Evolutionary conservation across 768 basidiomycete genomes (phyloP), one percentile per base, ranked within the genome.

Genomic region (Serendipita vermifera): DNA sequence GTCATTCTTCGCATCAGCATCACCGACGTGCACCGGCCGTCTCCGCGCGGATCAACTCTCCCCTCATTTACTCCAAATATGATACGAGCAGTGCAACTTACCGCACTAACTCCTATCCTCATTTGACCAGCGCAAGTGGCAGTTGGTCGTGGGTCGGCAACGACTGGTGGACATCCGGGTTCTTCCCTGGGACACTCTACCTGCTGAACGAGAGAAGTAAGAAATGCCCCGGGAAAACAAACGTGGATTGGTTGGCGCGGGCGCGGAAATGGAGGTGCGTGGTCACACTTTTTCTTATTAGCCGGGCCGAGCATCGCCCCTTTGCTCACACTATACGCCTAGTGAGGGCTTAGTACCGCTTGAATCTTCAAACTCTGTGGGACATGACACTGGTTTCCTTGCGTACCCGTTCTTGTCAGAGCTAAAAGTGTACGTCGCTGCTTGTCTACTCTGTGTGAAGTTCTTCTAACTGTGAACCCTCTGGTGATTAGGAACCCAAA

Each of bases 381-480:
- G 77, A 11, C 83, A 85, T 61, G 83, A 86, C 62, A 79, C 82
- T 29, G 84, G 83, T 5, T 85, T 83, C 65, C 65, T 85, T 60
- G 82, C 81, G 66, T 82, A 77, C 61, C 80, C 83, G 0, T 85
- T 85, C 62, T 70, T 77, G 41, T 73, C 79, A 51, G 84, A 86
- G 62, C 66, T 83, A 14, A 59, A 62, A 7, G 60, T 84, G 82
- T 84, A 61, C 46, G 80, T 73, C 39, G 38, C 26, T n/a, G 31
- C 39, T 32, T 14, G 38, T 1, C 6, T 36, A 3, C 20, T 13
- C 20, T 31, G 53, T 22, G 4, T 33, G 51, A n/a, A 26, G 20
- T n/a, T 38, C 7, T 24, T n/a, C n/a, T n/a, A n/a, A n/a, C n/a
- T n/a, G n/a, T n/a, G n/a, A n/a, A n/a, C n/a, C n/a, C n/a, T n/a